A percentile compares a stretch with the other conserved stretches of the same genome.
phyloP scores from a whole-genome alignment of 345 rosid species.

The Eucalyptus globulus region DNA sequence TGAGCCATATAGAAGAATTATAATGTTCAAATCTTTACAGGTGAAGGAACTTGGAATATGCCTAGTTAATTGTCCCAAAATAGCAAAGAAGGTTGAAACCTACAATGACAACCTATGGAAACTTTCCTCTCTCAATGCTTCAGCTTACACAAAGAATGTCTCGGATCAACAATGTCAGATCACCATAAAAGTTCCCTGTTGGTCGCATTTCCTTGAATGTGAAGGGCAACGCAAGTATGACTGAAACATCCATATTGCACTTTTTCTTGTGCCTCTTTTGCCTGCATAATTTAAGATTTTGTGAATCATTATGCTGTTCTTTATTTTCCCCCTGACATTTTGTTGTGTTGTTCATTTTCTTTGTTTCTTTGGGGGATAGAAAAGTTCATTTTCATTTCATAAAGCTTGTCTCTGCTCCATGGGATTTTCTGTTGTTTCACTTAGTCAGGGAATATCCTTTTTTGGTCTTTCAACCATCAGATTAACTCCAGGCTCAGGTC shows the following conservation, averaged over 20 bases:
- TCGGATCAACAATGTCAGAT: too few relatives aligned
- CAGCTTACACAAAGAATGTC: too few relatives aligned
- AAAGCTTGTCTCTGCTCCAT: not conserved
- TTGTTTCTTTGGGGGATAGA: not conserved
- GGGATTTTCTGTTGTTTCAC: not conserved
- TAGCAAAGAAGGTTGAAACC: too few relatives aligned
- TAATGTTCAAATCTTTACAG: not conserved
- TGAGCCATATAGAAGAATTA: not conserved
- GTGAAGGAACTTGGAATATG: too few relatives aligned
- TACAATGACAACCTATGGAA: too few relatives aligned
- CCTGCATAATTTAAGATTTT: too few relatives aligned
- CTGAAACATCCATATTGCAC: rapidly evolving
- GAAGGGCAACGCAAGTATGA: too few relatives aligned
- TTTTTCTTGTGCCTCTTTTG: too few relatives aligned
- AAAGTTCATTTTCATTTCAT: not conserved
- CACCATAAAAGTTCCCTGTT: too few relatives aligned
- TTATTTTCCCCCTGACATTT: not conserved
- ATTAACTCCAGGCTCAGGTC: not conserved
- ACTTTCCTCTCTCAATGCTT: too few relatives aligned
- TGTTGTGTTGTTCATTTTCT: not conserved
- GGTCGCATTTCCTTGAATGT: rapidly evolving
- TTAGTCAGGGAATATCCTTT: not conserved
- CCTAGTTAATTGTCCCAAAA: too few relatives aligned
- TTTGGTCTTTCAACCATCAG: not conserved
- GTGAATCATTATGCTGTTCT: rapidly evolving